phyloP scores from a whole-genome alignment of 208 protist species.

The Wallacemonas sp. region DNA sequence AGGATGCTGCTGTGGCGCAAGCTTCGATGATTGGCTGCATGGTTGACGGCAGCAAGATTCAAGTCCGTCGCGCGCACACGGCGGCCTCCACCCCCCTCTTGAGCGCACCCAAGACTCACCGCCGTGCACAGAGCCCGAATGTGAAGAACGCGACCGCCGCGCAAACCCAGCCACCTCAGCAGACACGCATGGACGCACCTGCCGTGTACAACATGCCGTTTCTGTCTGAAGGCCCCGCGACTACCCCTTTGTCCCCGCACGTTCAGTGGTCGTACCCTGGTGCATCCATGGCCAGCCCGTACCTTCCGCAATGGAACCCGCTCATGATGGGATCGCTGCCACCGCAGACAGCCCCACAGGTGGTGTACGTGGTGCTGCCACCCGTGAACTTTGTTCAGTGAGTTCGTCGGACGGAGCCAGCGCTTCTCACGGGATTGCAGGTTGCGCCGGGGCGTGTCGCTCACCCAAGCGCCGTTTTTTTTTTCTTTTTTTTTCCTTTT shows the following conservation, averaged over 20 bases:
- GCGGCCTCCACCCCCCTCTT: conserved; percentile 34
- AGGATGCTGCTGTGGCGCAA: conserved; percentile 50
- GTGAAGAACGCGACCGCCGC: no score
- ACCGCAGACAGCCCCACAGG: conserved; percentile 1
- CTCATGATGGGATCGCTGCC: background rate
- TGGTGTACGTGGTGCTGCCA: conserved; percentile 22
- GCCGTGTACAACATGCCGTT: background rate
- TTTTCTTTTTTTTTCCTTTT: no score
- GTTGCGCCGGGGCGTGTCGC: no score
- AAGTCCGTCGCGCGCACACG: conserved; percentile 55
- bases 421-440: no score
- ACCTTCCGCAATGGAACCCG: background rate
- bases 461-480: no score
- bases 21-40: conserved; percentile 59
- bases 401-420: no score
- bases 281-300: background rate
- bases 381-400: background rate
- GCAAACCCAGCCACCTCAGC: no score
- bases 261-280: conserved; percentile 19
- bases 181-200: background rate
- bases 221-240: no score
- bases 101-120: background rate
- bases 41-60: conserved; percentile 58
- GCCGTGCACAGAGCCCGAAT: background rate
- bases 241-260: no score